phyloP scores from a whole-genome alignment of 352 stramenopile species.

The Globisporangium carolinianum region DNA sequence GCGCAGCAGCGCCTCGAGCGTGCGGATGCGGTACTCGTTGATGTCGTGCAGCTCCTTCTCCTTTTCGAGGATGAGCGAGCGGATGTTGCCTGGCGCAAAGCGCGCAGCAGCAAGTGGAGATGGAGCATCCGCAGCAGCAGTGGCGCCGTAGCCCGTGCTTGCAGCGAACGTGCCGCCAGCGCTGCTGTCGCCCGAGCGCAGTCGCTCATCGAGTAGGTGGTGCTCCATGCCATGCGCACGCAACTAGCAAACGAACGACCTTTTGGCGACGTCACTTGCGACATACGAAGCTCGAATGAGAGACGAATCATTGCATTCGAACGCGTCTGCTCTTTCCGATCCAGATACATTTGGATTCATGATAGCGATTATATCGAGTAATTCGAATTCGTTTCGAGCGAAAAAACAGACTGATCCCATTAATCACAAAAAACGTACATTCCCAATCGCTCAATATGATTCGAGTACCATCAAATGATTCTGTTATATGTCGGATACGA shows the following conservation, averaged over 20 bases:
- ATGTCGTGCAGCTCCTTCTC: slow-evolving; percentile 91
- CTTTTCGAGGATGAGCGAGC: slow-evolving; percentile 85
- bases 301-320: background rate
- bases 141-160: background rate
- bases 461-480: no score
- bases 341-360: no score
- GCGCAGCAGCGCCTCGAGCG: slow-evolving; percentile 63
- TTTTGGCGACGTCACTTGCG: background rate
- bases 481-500: no score
- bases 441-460: no score
- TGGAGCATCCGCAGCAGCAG: background rate
- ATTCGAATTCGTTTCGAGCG: background rate
- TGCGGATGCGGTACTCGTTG: slow-evolving; percentile 86
- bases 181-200: slow-evolving; percentile 5
- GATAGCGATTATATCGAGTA: no score
- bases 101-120: slow-evolving; percentile 6
- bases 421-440: no score
- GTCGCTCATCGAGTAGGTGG: slow-evolving; percentile 8
- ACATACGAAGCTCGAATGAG: background rate
- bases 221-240: slow-evolving; percentile 1
- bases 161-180: background rate
- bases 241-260: background rate
- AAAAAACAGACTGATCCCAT: no score
- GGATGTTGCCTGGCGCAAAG: slow-evolving; percentile 62
- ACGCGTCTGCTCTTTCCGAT: no score